These are phyloP conservation scores for Saposhnikovia divaricata DNA, from an alignment of 129 eudicot species.

Conservation along the genomic window DNA sequence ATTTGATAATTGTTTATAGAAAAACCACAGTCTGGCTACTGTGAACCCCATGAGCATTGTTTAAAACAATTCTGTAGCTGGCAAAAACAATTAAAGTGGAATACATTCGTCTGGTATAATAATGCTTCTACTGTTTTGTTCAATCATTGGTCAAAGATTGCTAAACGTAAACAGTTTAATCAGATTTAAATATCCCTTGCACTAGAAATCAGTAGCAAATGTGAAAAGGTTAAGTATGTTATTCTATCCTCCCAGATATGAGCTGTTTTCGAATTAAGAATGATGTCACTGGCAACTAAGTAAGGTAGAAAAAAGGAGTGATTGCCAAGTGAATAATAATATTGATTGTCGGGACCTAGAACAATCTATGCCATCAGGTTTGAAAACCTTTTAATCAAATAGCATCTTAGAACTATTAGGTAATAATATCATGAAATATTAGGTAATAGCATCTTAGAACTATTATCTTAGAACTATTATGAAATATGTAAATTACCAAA, in stretches of 20 bases:
- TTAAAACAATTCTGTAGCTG: neutral
- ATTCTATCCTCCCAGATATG: neutral
- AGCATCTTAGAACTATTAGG: neutral
- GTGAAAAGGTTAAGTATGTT: neutral
- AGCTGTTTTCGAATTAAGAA: neutral
- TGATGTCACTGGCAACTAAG: neutral
- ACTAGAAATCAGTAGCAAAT: neutral
- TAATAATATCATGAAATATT: no score
- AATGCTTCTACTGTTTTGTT: neutral
- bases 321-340: neutral
- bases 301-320: neutral
- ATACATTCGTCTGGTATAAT: neutral
- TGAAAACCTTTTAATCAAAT: neutral
- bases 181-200: neutral
- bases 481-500: no score
- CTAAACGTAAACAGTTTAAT: neutral
- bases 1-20: neutral
- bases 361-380: neutral
- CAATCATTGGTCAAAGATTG: neutral
- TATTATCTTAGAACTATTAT: no score
- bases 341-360: neutral
- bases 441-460: no score
- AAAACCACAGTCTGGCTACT: no score
- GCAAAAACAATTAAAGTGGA: neutral
- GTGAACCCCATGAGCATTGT: neutral